Base-by-base conservation (phyloP, 2,329 filamentous ascomycete species). In the Cadophora malorum region DNA sequence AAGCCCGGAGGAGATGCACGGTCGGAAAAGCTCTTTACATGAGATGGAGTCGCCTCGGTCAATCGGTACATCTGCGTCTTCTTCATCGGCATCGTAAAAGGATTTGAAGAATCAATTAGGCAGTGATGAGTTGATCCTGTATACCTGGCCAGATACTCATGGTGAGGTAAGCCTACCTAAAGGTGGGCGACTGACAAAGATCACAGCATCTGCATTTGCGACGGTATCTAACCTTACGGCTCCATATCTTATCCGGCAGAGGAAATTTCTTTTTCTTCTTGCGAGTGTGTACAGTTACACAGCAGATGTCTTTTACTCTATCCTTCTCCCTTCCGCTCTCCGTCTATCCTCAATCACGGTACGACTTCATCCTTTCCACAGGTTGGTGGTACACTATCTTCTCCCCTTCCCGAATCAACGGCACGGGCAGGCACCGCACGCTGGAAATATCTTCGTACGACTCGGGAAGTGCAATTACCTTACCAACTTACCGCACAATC, bases 31-130 rank as follows among this genome's bases (percentile, higher is more conserved):
- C 23, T 55, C 52, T 55, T 33, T 55, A n/a, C 52, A 55, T 55
- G 52, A 55, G 52, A 33, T 55, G 52, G 52, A 52, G 49, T 23
- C 50, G 50, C 23, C 23, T 53, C 23, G 50, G 50, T 28, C 4
- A 45, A 5, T 45, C 14, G 41, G 41, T 45, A 16, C 12, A 16
- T 45, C 12, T 45, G 10, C 41, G 4, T 45, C 8, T 45, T 14
- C 41, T 45, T 45, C 41, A 14, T 16, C 41, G 41, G 41, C 41
- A 45, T 45, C 41, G 41, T 45, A n/a, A n/a, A n/a, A n/a, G 41
- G 41, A 19, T 10, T 16, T 16, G 45, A 49, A 19, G n/a, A n/a
- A n/a, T n/a, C n/a, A n/a, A n/a, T n/a, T 16, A 38, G 33, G 56
- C 55, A n/a, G 55, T 38, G 55, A 58, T 58, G 31, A 38, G 7